phyloP scores from a whole-genome alignment of 2,329 filamentous ascomycete species.

The Lasiodiplodia hormozganensis region DNA sequence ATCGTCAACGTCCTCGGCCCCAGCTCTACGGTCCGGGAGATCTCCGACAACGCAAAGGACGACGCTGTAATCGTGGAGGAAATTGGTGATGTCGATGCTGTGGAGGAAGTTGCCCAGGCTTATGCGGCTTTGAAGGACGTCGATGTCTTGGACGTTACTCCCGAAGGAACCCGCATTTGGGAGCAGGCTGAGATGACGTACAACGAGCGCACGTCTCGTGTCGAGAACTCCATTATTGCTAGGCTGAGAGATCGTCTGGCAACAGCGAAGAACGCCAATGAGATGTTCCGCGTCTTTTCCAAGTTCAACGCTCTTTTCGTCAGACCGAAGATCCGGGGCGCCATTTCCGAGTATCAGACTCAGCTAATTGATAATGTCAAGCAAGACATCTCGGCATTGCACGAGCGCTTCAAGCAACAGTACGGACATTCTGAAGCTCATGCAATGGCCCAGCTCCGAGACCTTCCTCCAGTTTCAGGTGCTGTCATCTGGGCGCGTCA shows the following conservation, averaged over 20 bases:
- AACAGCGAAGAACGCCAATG: constrained; percentile 95
- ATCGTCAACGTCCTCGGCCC: constrained; percentile 96
- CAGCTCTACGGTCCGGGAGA: constrained; percentile 42
- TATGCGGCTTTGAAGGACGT: constrained; percentile 95
- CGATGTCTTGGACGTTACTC: constrained; percentile 89
- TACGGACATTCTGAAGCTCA: constrained; percentile 98
- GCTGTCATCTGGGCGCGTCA: constrained; percentile 98
- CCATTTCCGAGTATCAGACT: constrained; percentile 97
- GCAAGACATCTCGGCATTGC: constrained; percentile 88
- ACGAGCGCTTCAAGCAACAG: constrained; percentile 98
- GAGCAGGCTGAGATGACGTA: constrained; percentile 94
- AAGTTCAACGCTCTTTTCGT: constrained; percentile 99
- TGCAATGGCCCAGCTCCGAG: constrained; percentile 95
- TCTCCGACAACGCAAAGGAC: constrained; percentile 38
- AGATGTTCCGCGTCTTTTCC: constrained; percentile 99
- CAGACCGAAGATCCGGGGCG: constrained; percentile 96
- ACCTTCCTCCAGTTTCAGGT: constrained; percentile 93
- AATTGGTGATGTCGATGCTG: constrained; percentile 95
- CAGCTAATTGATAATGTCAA: constrained; percentile 98
- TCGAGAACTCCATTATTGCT: constrained; percentile 99
- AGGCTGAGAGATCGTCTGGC: constrained; percentile 89
- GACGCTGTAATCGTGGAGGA: constrained; percentile 80
- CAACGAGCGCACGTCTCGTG: constrained; percentile 94
- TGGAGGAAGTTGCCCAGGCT: constrained; percentile 93
- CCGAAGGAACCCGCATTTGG: constrained; percentile 90